These are phyloP conservation scores for Leishmania turanica DNA, from an alignment of 208 protist species.

Conservation along the genomic window DNA sequence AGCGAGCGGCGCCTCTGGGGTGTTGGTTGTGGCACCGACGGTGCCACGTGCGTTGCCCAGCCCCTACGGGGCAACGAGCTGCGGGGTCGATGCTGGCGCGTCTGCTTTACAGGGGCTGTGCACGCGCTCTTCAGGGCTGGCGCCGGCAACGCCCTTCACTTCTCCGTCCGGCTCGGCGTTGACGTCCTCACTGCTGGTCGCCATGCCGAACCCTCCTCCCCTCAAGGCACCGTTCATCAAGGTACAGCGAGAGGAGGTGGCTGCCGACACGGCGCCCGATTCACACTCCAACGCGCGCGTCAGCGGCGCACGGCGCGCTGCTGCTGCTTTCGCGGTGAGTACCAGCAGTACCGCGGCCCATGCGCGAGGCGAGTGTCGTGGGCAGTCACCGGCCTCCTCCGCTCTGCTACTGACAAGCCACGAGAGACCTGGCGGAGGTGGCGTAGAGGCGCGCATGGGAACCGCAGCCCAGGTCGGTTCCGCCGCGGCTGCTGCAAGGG, in stretches of 20 bases:
- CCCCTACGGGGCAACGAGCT: not conserved
- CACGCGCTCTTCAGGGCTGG: not conserved
- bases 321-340: not conserved
- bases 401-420: not conserved
- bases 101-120: not conserved
- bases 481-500: not conserved
- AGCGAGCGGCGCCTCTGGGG: not conserved
- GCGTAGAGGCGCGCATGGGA: not conserved
- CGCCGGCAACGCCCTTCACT: not conserved
- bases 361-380: not conserved
- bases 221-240: slow-evolving; percentile 21
- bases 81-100: not conserved
- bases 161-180: not conserved
- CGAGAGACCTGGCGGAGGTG: not conserved
- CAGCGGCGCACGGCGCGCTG: slow-evolving; percentile 6
- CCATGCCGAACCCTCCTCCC: slow-evolving; percentile 6
- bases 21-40: not conserved
- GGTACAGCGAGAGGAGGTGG: slow-evolving; percentile 23
- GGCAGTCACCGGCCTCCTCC: not conserved
- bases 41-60: not conserved
- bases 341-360: not conserved
- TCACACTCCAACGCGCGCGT: slow-evolving; percentile 9
- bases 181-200: slow-evolving; percentile 7
- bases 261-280: slow-evolving; percentile 14
- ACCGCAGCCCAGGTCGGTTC: not conserved